These are phyloP conservation scores for Coffea humblotiana DNA, from an alignment of 305 asterid genomes.

Conservation along the genomic window DNA sequence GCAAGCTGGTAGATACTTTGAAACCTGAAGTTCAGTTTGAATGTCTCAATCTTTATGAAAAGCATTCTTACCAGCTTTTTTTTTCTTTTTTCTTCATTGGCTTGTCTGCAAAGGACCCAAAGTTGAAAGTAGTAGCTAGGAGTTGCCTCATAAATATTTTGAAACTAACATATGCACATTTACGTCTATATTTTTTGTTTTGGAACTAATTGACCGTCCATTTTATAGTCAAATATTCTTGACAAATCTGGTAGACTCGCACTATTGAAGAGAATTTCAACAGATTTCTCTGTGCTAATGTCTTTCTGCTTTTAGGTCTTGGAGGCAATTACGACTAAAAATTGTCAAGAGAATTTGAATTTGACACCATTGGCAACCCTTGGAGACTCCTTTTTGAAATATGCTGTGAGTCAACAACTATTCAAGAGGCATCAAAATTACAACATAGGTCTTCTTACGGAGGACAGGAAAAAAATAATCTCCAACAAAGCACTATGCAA, in stretches of 20 bases:
- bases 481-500: conserved; percentile 67
- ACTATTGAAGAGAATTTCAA: not conserved
- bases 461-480: conserved; percentile 45
- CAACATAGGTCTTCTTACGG: conserved; percentile 72
- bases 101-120: too few relatives aligned
- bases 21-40: not conserved
- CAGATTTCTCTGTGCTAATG: not conserved
- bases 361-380: conserved; percentile 83
- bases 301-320: conserved; percentile 37
- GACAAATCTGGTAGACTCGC: not conserved
- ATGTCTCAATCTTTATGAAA: not conserved
- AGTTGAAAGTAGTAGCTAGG: too few relatives aligned
- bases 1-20: not conserved
- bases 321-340: conserved; percentile 86
- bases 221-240: not conserved
- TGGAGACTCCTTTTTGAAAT: conserved; percentile 85
- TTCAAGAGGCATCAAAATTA: conserved; percentile 52
- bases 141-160: not conserved
- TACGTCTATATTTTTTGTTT: not conserved
- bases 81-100: too few relatives aligned
- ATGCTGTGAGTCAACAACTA: conserved; percentile 56
- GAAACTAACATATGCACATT: too few relatives aligned
- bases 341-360: conserved; percentile 65
- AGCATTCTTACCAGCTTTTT: too few relatives aligned
- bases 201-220: not conserved